These are phyloP conservation scores for Blastobotrys ciferrii DNA, from an alignment of 1,139 yeast genomes.

Conservation along the genomic window DNA sequence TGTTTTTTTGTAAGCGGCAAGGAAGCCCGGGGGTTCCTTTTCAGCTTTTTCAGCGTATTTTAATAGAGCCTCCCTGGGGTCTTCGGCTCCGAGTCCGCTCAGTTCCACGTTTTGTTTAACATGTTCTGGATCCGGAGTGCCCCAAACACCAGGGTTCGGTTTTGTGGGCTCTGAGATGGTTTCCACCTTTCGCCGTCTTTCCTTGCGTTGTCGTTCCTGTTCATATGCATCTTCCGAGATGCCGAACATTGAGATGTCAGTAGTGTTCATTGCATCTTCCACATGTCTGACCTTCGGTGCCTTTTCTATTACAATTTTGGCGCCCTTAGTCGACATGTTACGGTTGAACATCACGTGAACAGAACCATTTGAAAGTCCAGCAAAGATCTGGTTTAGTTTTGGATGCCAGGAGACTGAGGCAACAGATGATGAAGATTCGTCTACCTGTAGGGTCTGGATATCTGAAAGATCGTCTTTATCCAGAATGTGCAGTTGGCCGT, in stretches of 20 bases:
- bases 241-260: slow-evolving; percentile 34
- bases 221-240: slow-evolving; percentile 27
- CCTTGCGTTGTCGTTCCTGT: slow-evolving; percentile 16
- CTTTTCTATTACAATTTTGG: slow-evolving; percentile 35
- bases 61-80: slow-evolving; percentile 40
- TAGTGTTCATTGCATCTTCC: slow-evolving; percentile 36
- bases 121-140: slow-evolving; percentile 28
- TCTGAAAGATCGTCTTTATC: slow-evolving; percentile 40
- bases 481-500: slow-evolving; percentile 34
- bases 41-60: slow-evolving; percentile 37
- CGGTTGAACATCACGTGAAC: slow-evolving; percentile 39
- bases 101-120: slow-evolving; percentile 26
- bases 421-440: slow-evolving; percentile 24
- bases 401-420: slow-evolving; percentile 33
- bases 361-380: slow-evolving; percentile 37
- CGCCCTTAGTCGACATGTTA: slow-evolving; percentile 37
- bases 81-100: slow-evolving; percentile 29
- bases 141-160: slow-evolving; percentile 27
- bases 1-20: slow-evolving; percentile 8
- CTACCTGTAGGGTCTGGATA: slow-evolving; percentile 27
- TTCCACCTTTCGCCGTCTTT: slow-evolving; percentile 11
- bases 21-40: slow-evolving; percentile 14
- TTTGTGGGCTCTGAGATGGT: slow-evolving; percentile 14
- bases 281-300: slow-evolving; percentile 38
- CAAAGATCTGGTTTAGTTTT: slow-evolving; percentile 37